Evolutionary conservation across 176 grass and related monocot species (phyloP).

Genomic region (Oryza punctata): DNA sequence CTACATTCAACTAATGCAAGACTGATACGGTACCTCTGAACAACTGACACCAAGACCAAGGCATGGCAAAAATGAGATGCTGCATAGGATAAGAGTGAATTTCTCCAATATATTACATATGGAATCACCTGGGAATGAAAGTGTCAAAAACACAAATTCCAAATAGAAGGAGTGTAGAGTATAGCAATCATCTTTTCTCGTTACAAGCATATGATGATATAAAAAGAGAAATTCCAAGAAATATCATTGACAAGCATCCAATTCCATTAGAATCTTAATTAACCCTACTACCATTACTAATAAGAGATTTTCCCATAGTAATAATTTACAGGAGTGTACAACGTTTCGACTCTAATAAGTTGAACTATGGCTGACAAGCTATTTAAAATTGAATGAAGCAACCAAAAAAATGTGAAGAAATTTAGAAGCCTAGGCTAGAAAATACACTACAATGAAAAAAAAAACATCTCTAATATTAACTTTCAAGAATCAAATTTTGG

Average conservation of each 20-base stretch:
- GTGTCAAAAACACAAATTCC: neutral
- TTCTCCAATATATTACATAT: slow-evolving; percentile 67
- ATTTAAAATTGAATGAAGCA: too few relatives aligned
- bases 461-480: neutral
- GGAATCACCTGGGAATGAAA: slow-evolving; percentile 56
- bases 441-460: neutral
- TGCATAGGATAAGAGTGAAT: slow-evolving; percentile 59
- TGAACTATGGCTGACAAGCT: too few relatives aligned
- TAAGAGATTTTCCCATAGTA: too few relatives aligned
- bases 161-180: slow-evolving; percentile 36
- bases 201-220: too few relatives aligned
- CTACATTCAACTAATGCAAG: neutral
- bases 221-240: too few relatives aligned
- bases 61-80: slow-evolving; percentile 70
- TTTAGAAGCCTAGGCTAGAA: neutral
- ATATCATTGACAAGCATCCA: too few relatives aligned
- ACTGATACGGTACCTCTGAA: slow-evolving; percentile 56
- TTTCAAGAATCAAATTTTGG: neutral
- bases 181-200: too few relatives aligned
- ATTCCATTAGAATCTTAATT: too few relatives aligned
- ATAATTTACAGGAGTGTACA: too few relatives aligned
- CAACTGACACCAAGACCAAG: slow-evolving; percentile 54
- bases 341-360: too few relatives aligned
- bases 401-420: too few relatives aligned
- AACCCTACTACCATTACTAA: too few relatives aligned